phyloP scores from a whole-genome alignment of 2,329 filamentous ascomycete genomes.

The Aureobasidium sp. region DNA sequence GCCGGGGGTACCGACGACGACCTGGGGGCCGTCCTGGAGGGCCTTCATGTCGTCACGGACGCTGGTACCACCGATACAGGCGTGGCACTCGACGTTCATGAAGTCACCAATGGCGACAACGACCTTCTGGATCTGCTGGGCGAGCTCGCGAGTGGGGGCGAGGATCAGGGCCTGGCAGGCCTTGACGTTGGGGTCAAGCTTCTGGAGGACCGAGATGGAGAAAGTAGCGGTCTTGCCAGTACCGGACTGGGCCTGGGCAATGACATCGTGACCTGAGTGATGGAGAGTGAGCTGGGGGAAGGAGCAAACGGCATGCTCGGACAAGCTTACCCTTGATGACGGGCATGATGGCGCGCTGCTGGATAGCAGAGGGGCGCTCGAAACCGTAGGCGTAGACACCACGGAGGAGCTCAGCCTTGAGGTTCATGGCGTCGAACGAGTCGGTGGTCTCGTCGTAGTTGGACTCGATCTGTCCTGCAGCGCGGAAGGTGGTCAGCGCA shows the following conservation, averaged over 20 bases:
- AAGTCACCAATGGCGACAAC: conserved; percentile 98
- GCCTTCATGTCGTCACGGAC: conserved; percentile 99
- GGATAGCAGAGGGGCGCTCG: conserved; percentile 98
- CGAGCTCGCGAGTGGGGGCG: conserved; percentile 94
- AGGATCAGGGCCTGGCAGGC: conserved; percentile 96
- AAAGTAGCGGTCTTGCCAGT: conserved; percentile 99
- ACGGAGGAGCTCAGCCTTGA: conserved; percentile 95
- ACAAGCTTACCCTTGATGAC: conserved; percentile 86
- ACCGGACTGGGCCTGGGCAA: conserved; percentile 98
- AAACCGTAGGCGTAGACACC: conserved; percentile 99
- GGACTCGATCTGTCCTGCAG: conserved; percentile 93
- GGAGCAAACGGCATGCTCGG: conserved; percentile 17
- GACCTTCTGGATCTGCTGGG: conserved; percentile 99
- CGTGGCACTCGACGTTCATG: conserved; percentile 99
- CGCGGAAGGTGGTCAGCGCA: conserved; percentile 14
- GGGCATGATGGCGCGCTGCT: conserved; percentile 99
- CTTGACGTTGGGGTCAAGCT: conserved; percentile 93
- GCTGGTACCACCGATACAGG: conserved; percentile 97
- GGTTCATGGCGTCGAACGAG: conserved; percentile 96
- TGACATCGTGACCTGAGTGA: conserved; percentile 81
- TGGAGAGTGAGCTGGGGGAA: not conserved
- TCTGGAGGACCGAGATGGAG: conserved; percentile 98
- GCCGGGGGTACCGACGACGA: conserved; percentile 95
- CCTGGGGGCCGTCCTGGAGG: conserved; percentile 89
- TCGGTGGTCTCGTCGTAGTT: conserved; percentile 99